phyloP scores from a whole-genome alignment of 1,284 basidiomycete species.

The Porogramme epimiltina region DNA sequence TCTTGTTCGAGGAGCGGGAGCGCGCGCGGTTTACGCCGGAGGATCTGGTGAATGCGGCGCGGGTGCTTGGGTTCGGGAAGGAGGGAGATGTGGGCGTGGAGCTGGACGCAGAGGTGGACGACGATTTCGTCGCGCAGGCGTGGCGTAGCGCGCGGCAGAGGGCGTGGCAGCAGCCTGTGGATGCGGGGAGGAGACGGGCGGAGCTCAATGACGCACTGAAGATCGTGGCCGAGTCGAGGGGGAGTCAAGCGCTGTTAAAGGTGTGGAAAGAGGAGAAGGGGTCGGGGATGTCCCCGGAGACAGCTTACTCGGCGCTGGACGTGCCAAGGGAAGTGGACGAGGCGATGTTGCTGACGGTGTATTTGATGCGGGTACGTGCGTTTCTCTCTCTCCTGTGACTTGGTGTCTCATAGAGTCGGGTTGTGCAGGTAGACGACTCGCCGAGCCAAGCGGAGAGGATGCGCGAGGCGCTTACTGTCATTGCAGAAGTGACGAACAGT shows the following conservation, averaged over 20 bases:
- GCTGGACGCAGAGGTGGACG: conserved; percentile 66
- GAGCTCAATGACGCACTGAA: conserved; percentile 66
- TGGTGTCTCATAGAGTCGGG: neutral
- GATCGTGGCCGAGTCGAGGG: conserved; percentile 61
- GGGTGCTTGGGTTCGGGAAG: conserved; percentile 65
- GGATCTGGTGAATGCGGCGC: conserved; percentile 50
- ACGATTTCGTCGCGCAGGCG: conserved; percentile 67
- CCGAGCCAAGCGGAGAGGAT: conserved; percentile 63
- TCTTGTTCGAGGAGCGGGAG: conserved; percentile 59
- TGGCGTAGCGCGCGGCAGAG: conserved; percentile 65
- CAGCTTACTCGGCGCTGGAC: conserved; percentile 76
- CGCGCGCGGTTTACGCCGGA: conserved; percentile 63
- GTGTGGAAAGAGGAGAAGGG: conserved; percentile 57
- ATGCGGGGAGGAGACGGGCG: conserved; percentile 42
- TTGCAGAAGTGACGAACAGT: conserved; percentile 75
- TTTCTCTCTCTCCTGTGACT: conserved; percentile 2
- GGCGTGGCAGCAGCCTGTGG: conserved; percentile 56
- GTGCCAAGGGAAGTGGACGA: conserved; percentile 75
- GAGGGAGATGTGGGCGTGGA: conserved; percentile 61
- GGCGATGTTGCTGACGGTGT: conserved; percentile 73
- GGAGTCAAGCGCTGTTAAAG: conserved; percentile 49
- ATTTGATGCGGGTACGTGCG: conserved; percentile 66
- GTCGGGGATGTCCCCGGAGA: conserved; percentile 66
- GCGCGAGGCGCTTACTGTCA: conserved; percentile 66
- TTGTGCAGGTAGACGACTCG: conserved; percentile 65